Evolutionary conservation across 1,139 yeast genomes (phyloP), one percentile per base, ranked within the genome.

Genomic region (Ogataea hybrid): DNA sequence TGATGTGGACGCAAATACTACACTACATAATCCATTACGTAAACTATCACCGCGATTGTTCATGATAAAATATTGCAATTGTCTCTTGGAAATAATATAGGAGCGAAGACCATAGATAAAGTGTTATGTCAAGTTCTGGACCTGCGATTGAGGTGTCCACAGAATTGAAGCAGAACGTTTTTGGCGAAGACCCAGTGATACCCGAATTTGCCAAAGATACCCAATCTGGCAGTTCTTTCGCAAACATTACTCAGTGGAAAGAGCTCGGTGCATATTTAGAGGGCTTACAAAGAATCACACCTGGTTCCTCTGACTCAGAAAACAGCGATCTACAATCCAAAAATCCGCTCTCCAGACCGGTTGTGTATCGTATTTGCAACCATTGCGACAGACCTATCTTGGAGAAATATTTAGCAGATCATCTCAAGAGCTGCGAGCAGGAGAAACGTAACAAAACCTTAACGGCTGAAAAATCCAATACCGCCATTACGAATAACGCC

Each of bases 361-460:
- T 79, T 20, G 70, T 72, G 41, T 84, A 79, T 56, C 72, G 84
- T 51, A 72, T 82, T 54, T 84, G 94, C 60, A 79, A 77, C 44
- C 66, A 69, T 45, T 84, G 94, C 58, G 71, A 74, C 36, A 70
- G 83, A 45, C 92, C 92, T 1, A 70, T 84, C 11, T 73, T 83
- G 12, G 71, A 69, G 35, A 62, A 68, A 22, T 67, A 71, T 49
- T 59, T 80, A 36, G 53, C 59, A 0, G 59, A 63, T 12, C 87
- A 81, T 62, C 69, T 75, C 44, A 51, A 53, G 27, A 58, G 57
- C 62, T 81, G 87, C 58, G 51, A 67, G 5, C 76, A 70, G 43
- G 68, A 69, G 73, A 77, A 74, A 54, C 69, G 66, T 28, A 69
- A 68, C 43, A 65, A 62, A 43, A 65, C 60, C 22, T 57, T 62